These are phyloP conservation scores for Russula griseocarnosa DNA, from an alignment of 768 basidiomycete species.

Conservation along the genomic window DNA sequence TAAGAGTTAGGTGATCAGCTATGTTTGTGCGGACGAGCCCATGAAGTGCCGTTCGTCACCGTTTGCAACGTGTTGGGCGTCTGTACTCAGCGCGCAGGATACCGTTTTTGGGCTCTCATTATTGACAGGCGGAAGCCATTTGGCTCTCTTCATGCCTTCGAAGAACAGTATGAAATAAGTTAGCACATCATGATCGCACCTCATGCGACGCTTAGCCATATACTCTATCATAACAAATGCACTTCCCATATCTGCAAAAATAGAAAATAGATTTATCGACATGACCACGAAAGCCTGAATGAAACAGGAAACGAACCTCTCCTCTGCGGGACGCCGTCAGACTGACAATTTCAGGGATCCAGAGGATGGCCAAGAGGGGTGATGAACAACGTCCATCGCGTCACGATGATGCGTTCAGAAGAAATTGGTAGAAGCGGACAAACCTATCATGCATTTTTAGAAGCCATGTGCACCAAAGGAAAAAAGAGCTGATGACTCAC, in stretches of 20 bases:
- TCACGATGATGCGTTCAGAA: conserved; percentile 70
- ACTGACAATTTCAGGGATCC: conserved; percentile 73
- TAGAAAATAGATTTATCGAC: background rate
- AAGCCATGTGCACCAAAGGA: background rate
- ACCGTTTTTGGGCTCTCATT: too few relatives aligned
- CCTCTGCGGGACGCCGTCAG: conserved; percentile 51
- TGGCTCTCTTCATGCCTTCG: too few relatives aligned
- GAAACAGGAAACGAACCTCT: conserved; percentile 40
- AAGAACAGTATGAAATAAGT: conserved; percentile 1
- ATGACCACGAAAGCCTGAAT: conserved; percentile 4
- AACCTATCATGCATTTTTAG: conserved; percentile 39
- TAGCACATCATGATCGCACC: conserved; percentile 39
- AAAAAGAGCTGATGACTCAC: conserved; percentile 33
- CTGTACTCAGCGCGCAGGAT: too few relatives aligned
- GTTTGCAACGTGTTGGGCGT: too few relatives aligned
- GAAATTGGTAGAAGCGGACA: conserved; percentile 63
- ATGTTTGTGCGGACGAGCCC: too few relatives aligned
- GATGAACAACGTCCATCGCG: conserved; percentile 78
- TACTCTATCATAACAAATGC: conserved; percentile 70
- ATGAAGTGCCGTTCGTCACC: too few relatives aligned
- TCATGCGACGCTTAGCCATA: conserved; percentile 78
- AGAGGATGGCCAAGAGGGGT: conserved; percentile 60
- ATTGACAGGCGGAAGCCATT: too few relatives aligned
- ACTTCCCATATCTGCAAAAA: conserved; percentile 52
- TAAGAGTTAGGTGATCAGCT: conserved; percentile 75